Evolutionary conservation across 129 eudicot genomes (phyloP).

Genomic region (Lactuca saligna): DNA sequence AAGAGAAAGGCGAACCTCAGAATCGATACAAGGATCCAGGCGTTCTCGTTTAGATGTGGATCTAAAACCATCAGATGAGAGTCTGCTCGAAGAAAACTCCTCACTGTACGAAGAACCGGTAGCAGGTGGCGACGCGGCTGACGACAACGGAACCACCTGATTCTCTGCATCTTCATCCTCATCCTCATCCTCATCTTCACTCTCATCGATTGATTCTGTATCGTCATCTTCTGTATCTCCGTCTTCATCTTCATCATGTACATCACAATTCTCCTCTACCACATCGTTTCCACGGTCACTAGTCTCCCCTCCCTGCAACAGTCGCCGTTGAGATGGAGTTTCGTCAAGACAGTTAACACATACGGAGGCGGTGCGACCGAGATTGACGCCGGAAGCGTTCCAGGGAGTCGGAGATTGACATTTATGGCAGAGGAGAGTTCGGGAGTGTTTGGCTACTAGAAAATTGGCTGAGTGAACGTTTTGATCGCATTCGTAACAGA

Average conservation of each 20-base stretch:
- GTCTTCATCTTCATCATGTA: constrained; percentile 2
- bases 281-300: constrained; percentile 19
- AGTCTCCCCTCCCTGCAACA: constrained; percentile 8
- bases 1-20: constrained; percentile 31
- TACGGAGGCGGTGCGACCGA: constrained; percentile 48
- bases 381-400: constrained; percentile 63
- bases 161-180: constrained; percentile 56
- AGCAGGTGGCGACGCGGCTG: constrained; percentile 27
- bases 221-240: constrained; percentile 18
- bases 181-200: constrained; percentile 3
- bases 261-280: constrained; percentile 23
- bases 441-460: constrained; percentile 65
- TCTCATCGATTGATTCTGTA: constrained; percentile 16
- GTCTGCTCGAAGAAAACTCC: constrained; percentile 17
- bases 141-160: constrained; percentile 77
- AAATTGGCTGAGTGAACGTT: constrained; percentile 76
- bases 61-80: constrained; percentile 33
- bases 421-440: constrained; percentile 59
- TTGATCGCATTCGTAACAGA: constrained; percentile 72
- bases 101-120: constrained; percentile 34
- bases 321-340: constrained; percentile 2
- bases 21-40: constrained; percentile 32
- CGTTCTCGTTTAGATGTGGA: constrained; percentile 34
- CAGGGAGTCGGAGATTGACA: constrained; percentile 73
- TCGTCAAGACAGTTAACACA: constrained; percentile 44